Conservation (phyloP, 2,329 filamentous ascomycete species). For the Seiridium cupressi region DNA sequence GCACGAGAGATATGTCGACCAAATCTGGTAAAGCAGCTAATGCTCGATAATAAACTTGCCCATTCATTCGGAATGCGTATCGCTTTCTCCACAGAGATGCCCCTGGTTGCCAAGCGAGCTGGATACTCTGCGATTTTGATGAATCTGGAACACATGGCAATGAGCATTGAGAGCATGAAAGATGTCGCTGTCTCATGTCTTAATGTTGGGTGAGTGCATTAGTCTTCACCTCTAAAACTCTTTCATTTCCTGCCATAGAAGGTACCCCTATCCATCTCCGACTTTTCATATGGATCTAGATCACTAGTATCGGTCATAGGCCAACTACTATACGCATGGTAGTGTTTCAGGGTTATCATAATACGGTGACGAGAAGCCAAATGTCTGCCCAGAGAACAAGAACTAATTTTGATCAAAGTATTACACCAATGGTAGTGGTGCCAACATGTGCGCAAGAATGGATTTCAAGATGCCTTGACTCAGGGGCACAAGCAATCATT, state of each 20-base stretch:
- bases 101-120: conserved; percentile 9
- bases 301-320: too few species aligned
- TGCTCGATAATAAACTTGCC: conserved; percentile 10
- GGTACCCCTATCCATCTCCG: too few species aligned
- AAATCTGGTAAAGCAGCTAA: conserved; percentile 11
- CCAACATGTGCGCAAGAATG: conserved; percentile 9
- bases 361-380: too few species aligned
- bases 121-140: conserved; percentile 10
- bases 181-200: conserved; percentile 10
- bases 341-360: too few species aligned
- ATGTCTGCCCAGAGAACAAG: too few species aligned
- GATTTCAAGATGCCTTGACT: conserved; percentile 11
- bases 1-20: conserved; percentile 8
- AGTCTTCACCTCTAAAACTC: too few species aligned
- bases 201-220: conserved; percentile 10
- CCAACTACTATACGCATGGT: too few species aligned
- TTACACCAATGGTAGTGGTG: conserved; percentile 11
- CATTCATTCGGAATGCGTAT: conserved; percentile 12
- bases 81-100: conserved; percentile 11
- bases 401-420: neutral
- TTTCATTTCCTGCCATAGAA: too few species aligned
- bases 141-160: conserved; percentile 13
- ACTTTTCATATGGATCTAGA: too few species aligned
- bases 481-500: conserved; percentile 9
- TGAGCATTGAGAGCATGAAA: conserved; percentile 12